Percentiles rank a stretch among this genome's conserved stretches.
These are phyloP conservation scores for Saccharomycopsis sp. DNA, from an alignment of 805 yeast genomes.

Conservation along the genomic window DNA sequence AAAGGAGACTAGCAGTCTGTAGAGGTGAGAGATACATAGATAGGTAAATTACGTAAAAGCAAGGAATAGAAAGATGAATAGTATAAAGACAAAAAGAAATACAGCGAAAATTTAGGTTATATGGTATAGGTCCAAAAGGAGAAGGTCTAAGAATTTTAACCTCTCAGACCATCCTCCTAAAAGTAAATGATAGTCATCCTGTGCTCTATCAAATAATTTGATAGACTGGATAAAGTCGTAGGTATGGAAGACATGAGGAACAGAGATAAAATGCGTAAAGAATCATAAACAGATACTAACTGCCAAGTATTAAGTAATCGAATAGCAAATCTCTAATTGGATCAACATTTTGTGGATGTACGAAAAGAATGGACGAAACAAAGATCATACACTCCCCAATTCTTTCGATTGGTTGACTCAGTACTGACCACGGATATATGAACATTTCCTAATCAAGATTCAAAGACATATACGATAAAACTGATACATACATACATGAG, in stretches of 20 bases:
- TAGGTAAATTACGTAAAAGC: not conserved
- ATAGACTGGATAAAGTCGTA: not conserved
- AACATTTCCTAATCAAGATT: not conserved
- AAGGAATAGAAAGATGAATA: not conserved
- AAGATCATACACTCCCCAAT: slow-evolving; percentile 18
- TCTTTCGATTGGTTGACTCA: no score
- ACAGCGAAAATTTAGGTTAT: not conserved
- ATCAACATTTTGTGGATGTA: not conserved
- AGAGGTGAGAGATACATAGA: not conserved
- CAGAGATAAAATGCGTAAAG: not conserved
- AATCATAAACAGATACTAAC: not conserved
- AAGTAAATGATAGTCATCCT: not conserved
- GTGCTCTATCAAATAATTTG: not conserved
- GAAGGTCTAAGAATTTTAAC: not conserved
- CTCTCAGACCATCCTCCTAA: not conserved
- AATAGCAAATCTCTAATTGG: not conserved
- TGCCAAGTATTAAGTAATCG: no score
- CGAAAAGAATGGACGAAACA: slow-evolving; percentile 8
- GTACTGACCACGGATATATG: not conserved
- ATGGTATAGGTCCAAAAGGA: not conserved
- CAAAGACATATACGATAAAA: not conserved
- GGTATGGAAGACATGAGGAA: not conserved
- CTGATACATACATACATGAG: not conserved
- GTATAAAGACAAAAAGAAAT: not conserved
- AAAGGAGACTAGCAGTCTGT: not conserved